A percentile compares a stretch with the other conserved stretches of the same genome.
These are phyloP conservation scores for Microcyclosporella mali DNA, from an alignment of 2,329 filamentous ascomycete genomes.

Conservation along the genomic window DNA sequence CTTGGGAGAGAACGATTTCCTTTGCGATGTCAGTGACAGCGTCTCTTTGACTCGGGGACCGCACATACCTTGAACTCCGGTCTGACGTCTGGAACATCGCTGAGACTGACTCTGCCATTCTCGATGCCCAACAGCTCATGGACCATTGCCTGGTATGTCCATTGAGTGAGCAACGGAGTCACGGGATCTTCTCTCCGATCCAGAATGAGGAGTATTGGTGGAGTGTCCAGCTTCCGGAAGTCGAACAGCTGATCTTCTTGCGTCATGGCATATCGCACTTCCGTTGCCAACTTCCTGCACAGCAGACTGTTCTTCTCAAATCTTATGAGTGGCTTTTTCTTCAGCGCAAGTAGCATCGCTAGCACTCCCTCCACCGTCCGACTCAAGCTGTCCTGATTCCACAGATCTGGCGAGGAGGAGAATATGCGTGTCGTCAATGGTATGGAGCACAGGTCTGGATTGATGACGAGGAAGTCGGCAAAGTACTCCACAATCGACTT, in stretches of 20 bases:
- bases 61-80: constrained; percentile 26
- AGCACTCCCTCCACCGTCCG: constrained; percentile 81
- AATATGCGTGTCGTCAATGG: constrained; percentile 28
- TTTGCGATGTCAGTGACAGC: constrained; percentile 19
- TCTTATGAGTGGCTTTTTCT: constrained; percentile 92
- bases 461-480: constrained; percentile 90
- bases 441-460: constrained; percentile 64
- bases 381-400: constrained; percentile 85
- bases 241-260: constrained; percentile 97
- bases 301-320: constrained; percentile 87
- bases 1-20: constrained; percentile 91
- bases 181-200: constrained; percentile 92
- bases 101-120: constrained; percentile 89
- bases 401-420: constrained; percentile 60
- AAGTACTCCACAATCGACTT: constrained; percentile 93
- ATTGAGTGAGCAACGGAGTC: constrained; percentile 89
- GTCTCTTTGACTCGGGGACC: neutral
- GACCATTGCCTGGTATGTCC: constrained; percentile 99
- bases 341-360: constrained; percentile 77
- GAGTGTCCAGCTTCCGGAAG: constrained; percentile 89
- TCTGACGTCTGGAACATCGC: constrained; percentile 43
- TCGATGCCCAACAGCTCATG: constrained; percentile 90
- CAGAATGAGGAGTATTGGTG: constrained; percentile 82
- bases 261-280: constrained; percentile 85
- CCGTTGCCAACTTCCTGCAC: constrained; percentile 86